Evolutionary conservation across 2,329 filamentous ascomycete genomes (phyloP).

Genomic region (Talaromyces sp.): DNA sequence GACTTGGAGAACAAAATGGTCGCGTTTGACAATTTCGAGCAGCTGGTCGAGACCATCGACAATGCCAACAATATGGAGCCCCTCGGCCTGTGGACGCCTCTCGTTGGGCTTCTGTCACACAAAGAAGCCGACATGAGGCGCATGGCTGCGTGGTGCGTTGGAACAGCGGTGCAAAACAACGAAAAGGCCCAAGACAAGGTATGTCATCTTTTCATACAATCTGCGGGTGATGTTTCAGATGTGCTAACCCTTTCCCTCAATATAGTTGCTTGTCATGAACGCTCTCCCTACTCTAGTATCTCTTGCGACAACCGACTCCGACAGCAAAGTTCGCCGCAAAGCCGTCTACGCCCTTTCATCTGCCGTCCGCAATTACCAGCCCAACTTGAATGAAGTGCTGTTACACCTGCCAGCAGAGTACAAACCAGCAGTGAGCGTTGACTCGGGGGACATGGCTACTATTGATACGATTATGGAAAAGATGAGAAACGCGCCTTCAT

Average conservation of each 20-base stretch:
- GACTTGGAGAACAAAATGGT: slow-evolving; percentile 70
- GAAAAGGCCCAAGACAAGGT: slow-evolving; percentile 72
- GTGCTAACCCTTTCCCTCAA: not conserved
- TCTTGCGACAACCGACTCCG: slow-evolving; percentile 57
- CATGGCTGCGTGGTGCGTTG: slow-evolving; percentile 91
- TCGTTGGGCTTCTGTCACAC: slow-evolving; percentile 66
- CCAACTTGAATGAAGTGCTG: slow-evolving; percentile 60
- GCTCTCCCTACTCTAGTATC: slow-evolving; percentile 66
- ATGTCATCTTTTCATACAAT: slow-evolving; percentile 28
- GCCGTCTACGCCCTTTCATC: slow-evolving; percentile 85
- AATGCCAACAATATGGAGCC: slow-evolving; percentile 91
- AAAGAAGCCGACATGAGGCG: slow-evolving; percentile 67
- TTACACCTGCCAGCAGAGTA: slow-evolving; percentile 61
- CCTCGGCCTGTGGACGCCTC: slow-evolving; percentile 73
- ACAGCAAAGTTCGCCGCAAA: slow-evolving; percentile 69
- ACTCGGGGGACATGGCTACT: slow-evolving; percentile 81
- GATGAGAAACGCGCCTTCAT: slow-evolving; percentile 48
- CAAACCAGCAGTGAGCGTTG: slow-evolving; percentile 56
- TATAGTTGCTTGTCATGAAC: slow-evolving; percentile 52
- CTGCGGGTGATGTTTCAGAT: slow-evolving; percentile 34
- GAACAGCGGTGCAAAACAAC: slow-evolving; percentile 96
- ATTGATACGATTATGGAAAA: slow-evolving; percentile 70
- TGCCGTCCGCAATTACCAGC: slow-evolving; percentile 82
- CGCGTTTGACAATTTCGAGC: slow-evolving; percentile 93
- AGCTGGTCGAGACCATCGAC: slow-evolving; percentile 85